Evolutionary conservation across 2,329 filamentous ascomycete genomes (phyloP).

Genomic region (Seiridium cupressi): DNA sequence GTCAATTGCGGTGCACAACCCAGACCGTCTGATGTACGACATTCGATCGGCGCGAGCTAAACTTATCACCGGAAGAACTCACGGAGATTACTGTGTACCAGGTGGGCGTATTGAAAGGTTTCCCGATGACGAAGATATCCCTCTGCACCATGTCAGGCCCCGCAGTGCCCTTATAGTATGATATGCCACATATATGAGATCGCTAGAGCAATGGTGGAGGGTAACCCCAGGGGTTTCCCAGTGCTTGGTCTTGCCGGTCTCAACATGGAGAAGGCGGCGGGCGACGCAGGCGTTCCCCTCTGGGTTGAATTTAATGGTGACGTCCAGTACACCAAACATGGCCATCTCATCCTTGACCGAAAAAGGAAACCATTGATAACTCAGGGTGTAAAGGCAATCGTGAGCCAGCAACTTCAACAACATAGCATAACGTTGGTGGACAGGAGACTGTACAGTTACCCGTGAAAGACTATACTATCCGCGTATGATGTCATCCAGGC

Average conservation of each 20-base stretch:
- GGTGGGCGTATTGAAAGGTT: not conserved
- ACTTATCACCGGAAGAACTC: slow-evolving; percentile 2
- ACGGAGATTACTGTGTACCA: slow-evolving; percentile 3
- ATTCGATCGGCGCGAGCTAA: slow-evolving; percentile 6
- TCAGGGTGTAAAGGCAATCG: slow-evolving; percentile 37
- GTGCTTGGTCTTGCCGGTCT: slow-evolving; percentile 25
- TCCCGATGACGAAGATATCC: not conserved
- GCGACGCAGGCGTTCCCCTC: slow-evolving; percentile 21
- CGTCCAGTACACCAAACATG: slow-evolving; percentile 22
- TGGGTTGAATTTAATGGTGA: slow-evolving; percentile 25
- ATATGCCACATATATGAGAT: slow-evolving; percentile 23
- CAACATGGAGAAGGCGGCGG: slow-evolving; percentile 21
- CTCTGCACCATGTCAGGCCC: slow-evolving; percentile 1
- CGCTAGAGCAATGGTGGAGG: slow-evolving; percentile 22
- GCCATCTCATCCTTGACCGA: slow-evolving; percentile 34
- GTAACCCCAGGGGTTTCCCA: slow-evolving; percentile 18
- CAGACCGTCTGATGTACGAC: not conserved
- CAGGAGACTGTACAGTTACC: slow-evolving; percentile 35
- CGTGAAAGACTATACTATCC: slow-evolving; percentile 37
- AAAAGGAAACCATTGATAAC: slow-evolving; percentile 52
- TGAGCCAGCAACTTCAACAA: slow-evolving; percentile 37
- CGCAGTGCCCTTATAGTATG: slow-evolving; percentile 26
- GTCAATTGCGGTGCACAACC: slow-evolving; percentile 6
- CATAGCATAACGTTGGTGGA: slow-evolving; percentile 35
- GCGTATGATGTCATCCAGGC: slow-evolving; percentile 46